phyloP scores from a whole-genome alignment of 2,329 filamentous ascomycete genomes.

The Stagonosporopsis rhizophila region DNA sequence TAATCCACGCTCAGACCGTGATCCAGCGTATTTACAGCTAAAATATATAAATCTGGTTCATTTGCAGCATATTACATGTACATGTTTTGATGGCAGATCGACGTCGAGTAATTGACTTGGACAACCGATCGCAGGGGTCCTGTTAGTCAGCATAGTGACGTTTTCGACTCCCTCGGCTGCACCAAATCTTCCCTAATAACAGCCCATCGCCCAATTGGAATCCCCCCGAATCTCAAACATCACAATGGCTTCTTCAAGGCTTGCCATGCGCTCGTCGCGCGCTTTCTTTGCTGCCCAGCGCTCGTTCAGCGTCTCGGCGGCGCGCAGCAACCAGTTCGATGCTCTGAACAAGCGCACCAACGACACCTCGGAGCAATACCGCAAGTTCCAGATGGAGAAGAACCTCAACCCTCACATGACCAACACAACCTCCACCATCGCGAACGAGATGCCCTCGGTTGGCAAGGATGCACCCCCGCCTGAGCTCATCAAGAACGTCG shows the following conservation, averaged over 20 bases:
- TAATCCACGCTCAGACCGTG: background rate
- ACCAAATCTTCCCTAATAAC: constrained; percentile 19
- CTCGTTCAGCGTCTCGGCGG: constrained; percentile 49
- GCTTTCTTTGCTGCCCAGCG: constrained; percentile 46
- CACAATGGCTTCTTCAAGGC: constrained; percentile 56
- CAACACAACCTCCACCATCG: constrained; percentile 69
- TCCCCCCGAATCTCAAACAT: constrained; percentile 1
- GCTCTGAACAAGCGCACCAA: constrained; percentile 59
- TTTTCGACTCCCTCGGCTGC: constrained; percentile 32
- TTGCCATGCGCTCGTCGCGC: constrained; percentile 55
- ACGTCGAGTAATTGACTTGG: constrained; percentile 25
- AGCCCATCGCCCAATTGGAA: constrained; percentile 25
- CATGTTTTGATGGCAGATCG: background rate
- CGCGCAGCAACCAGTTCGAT: constrained; percentile 48
- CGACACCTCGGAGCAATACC: constrained; percentile 61
- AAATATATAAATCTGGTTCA: background rate
- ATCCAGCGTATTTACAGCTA: too few species aligned
- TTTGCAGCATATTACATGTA: background rate
- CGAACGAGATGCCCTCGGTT: constrained; percentile 67
- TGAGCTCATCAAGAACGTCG: constrained; percentile 65
- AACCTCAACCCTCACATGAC: constrained; percentile 68
- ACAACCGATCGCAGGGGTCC: constrained; percentile 23
- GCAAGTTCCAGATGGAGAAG: constrained; percentile 64
- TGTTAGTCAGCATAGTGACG: constrained; percentile 32
- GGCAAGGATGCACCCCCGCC: constrained; percentile 65